Evolutionary conservation across 345 rosid genomes (phyloP), one percentile per base, ranked within the genome.

Genomic region (Eucalyptus curtisii): DNA sequence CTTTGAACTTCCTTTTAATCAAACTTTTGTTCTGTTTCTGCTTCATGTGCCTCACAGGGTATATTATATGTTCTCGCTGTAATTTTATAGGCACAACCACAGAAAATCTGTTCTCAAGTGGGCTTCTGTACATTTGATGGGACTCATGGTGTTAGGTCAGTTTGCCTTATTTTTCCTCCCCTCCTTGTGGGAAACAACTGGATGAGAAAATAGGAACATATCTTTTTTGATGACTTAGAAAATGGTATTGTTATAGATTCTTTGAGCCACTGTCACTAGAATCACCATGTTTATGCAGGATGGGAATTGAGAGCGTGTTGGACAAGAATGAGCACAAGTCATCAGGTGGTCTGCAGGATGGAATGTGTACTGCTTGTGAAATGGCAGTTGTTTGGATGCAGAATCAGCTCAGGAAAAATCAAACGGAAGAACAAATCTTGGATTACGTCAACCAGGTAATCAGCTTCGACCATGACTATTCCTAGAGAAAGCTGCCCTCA

Each of bases 301-400:
- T 92, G 96, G 95, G 92, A 82, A 95, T 96, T 57, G 90, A 93
- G 95, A 94, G 95, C 55, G 94, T 96, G 85, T 93, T 91, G 89
- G 92, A 94, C 14, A 88, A 93, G 93, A 89, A 90, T 40, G n/a
- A 53, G 49, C 94, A 90, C 88, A 93, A 90, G 91, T 88, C 93
- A 87, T 93, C 94, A 4, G 92, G 87, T 89, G 94, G 94, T 76
- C 30, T 93, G 49, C 91, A 80, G 81, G 94, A 93, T 85, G 92
- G 95, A 11, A 92, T 89, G 94, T 97, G 99, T 86, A 87, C 95
- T 88, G 94, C 94, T 91, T 97, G 99, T 89, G 96, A 96, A 94
- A 96, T 95, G 99, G 96, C 98, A 61, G 96, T 96, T 27, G 94
- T 96, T 33, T 97, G 99, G 99, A 96, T 97, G 99, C 94, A 95